Conservation (phyloP, 1,139 yeast species). For the Pneumocystis carinii region DNA sequence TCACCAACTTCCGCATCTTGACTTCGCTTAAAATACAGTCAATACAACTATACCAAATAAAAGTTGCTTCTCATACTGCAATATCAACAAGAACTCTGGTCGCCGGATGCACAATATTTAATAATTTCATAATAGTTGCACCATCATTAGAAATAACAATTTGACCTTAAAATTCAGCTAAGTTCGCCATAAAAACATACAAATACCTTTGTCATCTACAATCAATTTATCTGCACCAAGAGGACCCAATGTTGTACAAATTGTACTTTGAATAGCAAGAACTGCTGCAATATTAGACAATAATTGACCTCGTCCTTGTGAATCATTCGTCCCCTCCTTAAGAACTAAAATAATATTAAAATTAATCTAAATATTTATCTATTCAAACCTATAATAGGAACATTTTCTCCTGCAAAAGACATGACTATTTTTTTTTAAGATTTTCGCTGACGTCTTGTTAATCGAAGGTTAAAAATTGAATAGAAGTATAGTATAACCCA, state of each 20-base stretch:
- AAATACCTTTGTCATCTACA: constrained; percentile 9
- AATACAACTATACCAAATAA: not conserved
- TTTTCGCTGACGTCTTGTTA: not conserved
- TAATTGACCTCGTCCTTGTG: constrained; percentile 93
- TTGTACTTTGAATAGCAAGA: constrained; percentile 87
- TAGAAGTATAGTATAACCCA: not conserved
- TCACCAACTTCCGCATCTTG: constrained; percentile 99
- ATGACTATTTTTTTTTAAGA: not conserved
- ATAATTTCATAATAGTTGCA: constrained; percentile 79
- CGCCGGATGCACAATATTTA: constrained; percentile 97
- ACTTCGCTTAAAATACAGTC: constrained; percentile 33
- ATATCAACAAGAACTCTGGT: constrained; percentile 91
- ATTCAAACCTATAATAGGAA: constrained; percentile 12
- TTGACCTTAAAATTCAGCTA: constrained; percentile 37
- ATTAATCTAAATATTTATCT: not conserved
- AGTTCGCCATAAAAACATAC: constrained; percentile 37
- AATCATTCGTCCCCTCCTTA: constrained; percentile 92
- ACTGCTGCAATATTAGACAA: constrained; percentile 93
- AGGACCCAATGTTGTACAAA: constrained; percentile 91
- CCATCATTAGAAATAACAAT: constrained; percentile 93
- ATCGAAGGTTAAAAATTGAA: not conserved
- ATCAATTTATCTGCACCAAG: constrained; percentile 66
- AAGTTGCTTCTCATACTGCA: constrained; percentile 26
- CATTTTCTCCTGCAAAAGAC: constrained; percentile 3
- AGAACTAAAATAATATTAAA: constrained; percentile 57